phyloP scores from a whole-genome alignment of 768 basidiomycete species.

The Xerocomus potaroensis region DNA sequence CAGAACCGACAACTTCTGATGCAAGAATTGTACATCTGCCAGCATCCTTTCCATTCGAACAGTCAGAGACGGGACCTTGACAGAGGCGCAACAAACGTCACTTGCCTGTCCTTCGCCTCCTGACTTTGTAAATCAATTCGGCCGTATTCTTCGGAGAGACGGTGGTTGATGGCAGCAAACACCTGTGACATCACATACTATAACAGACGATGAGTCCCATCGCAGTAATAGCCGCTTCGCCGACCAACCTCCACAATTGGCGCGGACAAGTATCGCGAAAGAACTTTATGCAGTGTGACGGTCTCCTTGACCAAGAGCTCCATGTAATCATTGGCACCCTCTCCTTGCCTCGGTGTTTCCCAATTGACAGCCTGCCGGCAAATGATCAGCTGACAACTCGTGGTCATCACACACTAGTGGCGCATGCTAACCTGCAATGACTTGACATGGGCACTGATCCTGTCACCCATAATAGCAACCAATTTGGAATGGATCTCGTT shows the following conservation, averaged over 20 bases:
- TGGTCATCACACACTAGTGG: conserved; percentile 2
- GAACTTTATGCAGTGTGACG: conserved; percentile 90
- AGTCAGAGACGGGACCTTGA: conserved; percentile 12
- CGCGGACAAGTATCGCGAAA: conserved; percentile 81
- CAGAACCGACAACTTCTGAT: conserved; percentile 68
- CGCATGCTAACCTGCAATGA: conserved; percentile 60
- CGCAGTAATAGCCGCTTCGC: conserved; percentile 6
- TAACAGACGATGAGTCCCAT: conserved; percentile 10
- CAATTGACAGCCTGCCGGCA: conserved; percentile 67
- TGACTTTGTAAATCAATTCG: conserved; percentile 77
- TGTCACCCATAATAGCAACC: conserved; percentile 97
- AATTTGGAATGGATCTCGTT: conserved; percentile 98
- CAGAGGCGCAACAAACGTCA: conserved; percentile 5
- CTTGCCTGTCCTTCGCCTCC: conserved; percentile 81
- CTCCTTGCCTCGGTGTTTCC: conserved; percentile 56
- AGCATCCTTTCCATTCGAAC: conserved; percentile 52
- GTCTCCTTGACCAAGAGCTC: conserved; percentile 92
- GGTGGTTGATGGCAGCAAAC: conserved; percentile 87
- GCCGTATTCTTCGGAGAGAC: conserved; percentile 81
- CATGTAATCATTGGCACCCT: conserved; percentile 85
- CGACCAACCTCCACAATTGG: conserved; percentile 73
- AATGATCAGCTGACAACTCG: conserved; percentile 3
- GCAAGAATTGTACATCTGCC: conserved; percentile 72
- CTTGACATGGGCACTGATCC: conserved; percentile 80
- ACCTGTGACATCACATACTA: conserved; percentile 95